These are phyloP conservation scores for Ascochyta viciae-villosae DNA, from an alignment of 2,329 filamentous ascomycete genomes.

Conservation along the genomic window DNA sequence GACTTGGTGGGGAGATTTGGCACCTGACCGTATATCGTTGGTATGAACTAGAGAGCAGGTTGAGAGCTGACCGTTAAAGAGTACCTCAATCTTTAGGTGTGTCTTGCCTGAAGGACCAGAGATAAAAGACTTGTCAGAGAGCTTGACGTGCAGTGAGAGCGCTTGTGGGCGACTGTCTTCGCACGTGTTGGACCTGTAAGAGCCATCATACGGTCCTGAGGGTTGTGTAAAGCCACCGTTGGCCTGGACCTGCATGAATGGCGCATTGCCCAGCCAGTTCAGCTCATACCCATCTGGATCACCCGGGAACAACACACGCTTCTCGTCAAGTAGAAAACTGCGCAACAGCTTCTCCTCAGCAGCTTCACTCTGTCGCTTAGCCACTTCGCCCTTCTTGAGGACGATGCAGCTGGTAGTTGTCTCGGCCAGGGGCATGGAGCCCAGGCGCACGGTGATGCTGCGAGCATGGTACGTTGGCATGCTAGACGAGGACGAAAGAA, in stretches of 20 bases:
- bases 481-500: not conserved
- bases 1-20: constrained; percentile 30
- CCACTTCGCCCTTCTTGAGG: constrained; percentile 29
- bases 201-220: not conserved
- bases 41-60: constrained; percentile 38
- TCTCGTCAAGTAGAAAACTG: constrained; percentile 34
- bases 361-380: constrained; percentile 27
- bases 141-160: constrained; percentile 40
- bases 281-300: constrained; percentile 31
- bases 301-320: constrained; percentile 34
- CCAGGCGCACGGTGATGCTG: constrained; percentile 35
- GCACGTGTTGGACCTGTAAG: not conserved
- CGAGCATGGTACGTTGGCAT: constrained; percentile 46
- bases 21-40: constrained; percentile 27
- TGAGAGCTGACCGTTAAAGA: constrained; percentile 55
- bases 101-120: constrained; percentile 32
- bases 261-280: constrained; percentile 40
- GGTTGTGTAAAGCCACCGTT: constrained; percentile 1
- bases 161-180: constrained; percentile 24
- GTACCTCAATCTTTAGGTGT: constrained; percentile 57
- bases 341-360: constrained; percentile 29
- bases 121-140: constrained; percentile 42
- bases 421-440: constrained; percentile 32
- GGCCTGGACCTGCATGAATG: constrained; percentile 43
- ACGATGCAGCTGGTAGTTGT: constrained; percentile 34